phyloP scores from a whole-genome alignment of 352 stramenopile genomes.

The Phytophthora colocasiae region DNA sequence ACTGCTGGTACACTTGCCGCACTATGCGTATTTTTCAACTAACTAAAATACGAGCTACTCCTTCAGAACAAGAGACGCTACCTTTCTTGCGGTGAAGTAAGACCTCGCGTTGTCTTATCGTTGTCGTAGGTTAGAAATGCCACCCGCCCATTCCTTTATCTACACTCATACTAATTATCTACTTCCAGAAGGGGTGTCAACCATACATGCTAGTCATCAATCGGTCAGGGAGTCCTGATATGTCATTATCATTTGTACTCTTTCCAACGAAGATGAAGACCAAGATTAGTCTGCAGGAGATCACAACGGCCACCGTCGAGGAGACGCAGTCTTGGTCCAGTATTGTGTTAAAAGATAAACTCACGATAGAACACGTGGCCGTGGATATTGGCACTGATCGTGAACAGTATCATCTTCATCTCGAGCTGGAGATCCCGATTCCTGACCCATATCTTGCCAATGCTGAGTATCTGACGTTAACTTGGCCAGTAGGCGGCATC shows the following conservation, averaged over 20 bases:
- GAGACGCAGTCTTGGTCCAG: constrained; percentile 59
- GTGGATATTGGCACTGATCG: constrained; percentile 57
- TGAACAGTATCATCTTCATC: constrained; percentile 54
- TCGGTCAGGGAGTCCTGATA: background rate
- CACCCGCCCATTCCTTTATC: constrained; percentile 6
- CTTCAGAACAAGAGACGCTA: no score
- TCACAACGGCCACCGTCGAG: constrained; percentile 20
- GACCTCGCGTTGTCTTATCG: constrained; percentile 2
- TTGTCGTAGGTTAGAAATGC: constrained; percentile 32
- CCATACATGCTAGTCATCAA: constrained; percentile 17
- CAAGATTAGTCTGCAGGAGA: constrained; percentile 23
- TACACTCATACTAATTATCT: background rate
- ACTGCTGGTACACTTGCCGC: constrained; percentile 62
- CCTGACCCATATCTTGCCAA: constrained; percentile 38
- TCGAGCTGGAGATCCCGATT: constrained; percentile 50
- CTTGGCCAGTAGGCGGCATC: constrained; percentile 57
- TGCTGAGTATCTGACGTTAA: constrained; percentile 53
- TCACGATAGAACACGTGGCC: constrained; percentile 55
- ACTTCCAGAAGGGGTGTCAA: constrained; percentile 16
- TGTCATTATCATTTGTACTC: constrained; percentile 10
- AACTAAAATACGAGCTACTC: background rate
- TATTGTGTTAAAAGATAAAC: constrained; percentile 43
- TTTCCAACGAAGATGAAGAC: constrained; percentile 18
- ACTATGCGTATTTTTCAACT: constrained; percentile 72
- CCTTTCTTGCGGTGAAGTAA: no score